Conservation (phyloP, 1,139 yeast species). For the Scheffersomyces cryptocercus region DNA sequence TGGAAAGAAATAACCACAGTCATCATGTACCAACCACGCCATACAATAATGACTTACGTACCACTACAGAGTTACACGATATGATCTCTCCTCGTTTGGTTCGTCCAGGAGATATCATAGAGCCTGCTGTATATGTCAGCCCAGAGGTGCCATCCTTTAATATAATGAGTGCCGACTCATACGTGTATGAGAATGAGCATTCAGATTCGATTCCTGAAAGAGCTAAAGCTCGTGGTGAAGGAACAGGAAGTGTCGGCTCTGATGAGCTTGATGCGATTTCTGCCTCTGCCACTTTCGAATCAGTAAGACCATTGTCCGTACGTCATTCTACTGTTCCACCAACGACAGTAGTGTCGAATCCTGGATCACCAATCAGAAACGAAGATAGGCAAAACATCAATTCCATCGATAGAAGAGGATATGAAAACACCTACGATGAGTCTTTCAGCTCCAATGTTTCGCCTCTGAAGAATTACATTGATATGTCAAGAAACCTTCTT, state of each 20-base stretch:
- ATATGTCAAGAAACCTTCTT: not conserved
- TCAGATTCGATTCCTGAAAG: not conserved
- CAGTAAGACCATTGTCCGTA: constrained; percentile 28
- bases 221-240: not conserved
- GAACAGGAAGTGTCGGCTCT: constrained; percentile 10
- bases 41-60: not conserved
- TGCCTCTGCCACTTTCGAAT: constrained; percentile 21
- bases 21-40: not conserved
- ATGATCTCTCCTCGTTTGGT: constrained; percentile 2
- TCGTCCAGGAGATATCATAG: constrained; percentile 1
- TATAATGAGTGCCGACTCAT: not conserved
- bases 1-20: too few species aligned
- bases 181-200: not conserved
- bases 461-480: not conserved
- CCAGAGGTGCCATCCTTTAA: constrained; percentile 5
- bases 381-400: not conserved
- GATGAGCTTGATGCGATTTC: constrained; percentile 15
- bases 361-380: not conserved
- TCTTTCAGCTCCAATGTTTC: too few species aligned
- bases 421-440: not conserved
- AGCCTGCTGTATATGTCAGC: not conserved
- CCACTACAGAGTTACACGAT: not conserved
- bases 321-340: constrained; percentile 15
- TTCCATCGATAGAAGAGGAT: not conserved
- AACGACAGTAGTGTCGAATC: not conserved